Evolutionary conservation across 1,139 yeast species (phyloP).

Genomic region (Sporopachydermia cereana): DNA sequence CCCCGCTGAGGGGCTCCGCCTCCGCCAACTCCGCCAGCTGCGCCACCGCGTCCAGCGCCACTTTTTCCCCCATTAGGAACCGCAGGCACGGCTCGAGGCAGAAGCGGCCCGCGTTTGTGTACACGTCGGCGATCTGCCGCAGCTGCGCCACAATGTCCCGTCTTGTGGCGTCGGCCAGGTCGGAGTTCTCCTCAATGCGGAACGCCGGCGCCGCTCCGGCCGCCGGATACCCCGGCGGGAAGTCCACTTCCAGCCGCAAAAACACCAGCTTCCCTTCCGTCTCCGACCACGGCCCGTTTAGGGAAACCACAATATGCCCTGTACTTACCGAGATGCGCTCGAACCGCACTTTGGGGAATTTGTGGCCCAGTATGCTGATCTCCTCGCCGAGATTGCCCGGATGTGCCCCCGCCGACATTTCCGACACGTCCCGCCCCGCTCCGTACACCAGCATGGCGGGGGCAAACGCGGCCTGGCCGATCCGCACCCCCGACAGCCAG

Average conservation of each 20-base stretch:
- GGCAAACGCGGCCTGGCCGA: slow-evolving; percentile 42
- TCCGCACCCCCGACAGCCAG: slow-evolving; percentile 90
- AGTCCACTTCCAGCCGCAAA: slow-evolving; percentile 51
- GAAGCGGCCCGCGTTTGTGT: slow-evolving; percentile 45
- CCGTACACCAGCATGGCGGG: slow-evolving; percentile 19
- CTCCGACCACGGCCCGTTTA: slow-evolving; percentile 62
- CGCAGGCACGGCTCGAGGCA: slow-evolving; percentile 77
- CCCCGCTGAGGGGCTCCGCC: slow-evolving; percentile 18
- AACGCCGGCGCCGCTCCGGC: slow-evolving; percentile 43
- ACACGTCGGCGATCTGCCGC: slow-evolving; percentile 43
- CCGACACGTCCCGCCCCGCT: neutral
- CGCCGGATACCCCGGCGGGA: slow-evolving; percentile 65
- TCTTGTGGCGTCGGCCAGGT: slow-evolving; percentile 37
- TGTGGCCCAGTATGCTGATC: slow-evolving; percentile 79
- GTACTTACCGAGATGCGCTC: slow-evolving; percentile 83
- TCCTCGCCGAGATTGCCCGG: slow-evolving; percentile 83
- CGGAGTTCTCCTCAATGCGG: slow-evolving; percentile 68
- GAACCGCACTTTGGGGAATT: slow-evolving; percentile 76
- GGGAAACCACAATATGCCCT: slow-evolving; percentile 62
- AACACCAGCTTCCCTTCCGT: slow-evolving; percentile 50
- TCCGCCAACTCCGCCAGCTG: slow-evolving; percentile 5
- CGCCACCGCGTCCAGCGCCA: slow-evolving; percentile 33
- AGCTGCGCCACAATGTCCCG: slow-evolving; percentile 40
- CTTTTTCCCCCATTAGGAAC: slow-evolving; percentile 70
- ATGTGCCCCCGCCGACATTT: slow-evolving; percentile 25